Evolutionary conservation across 208 protist species (phyloP), one percentile per base, ranked within the genome.

Genomic region (Crithidia acanthocephali): DNA sequence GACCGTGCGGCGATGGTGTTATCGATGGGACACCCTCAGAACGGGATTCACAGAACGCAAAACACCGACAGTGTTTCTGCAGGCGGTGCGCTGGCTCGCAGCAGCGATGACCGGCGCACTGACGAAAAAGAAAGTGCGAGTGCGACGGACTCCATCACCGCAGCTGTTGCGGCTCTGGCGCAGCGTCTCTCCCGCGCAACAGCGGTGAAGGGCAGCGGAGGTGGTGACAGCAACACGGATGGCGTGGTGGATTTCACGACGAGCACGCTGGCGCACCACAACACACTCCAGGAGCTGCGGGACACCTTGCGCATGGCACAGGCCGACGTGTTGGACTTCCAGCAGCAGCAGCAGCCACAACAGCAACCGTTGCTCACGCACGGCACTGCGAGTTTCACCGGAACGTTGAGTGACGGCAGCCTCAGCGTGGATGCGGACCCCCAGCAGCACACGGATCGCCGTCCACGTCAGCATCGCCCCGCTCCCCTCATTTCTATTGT

Each of bases 1-100:
- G 75, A 85, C 48, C 75, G 84, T 1, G 84, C 84, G 0, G 76
- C 76, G 20, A 84, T 88, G 69, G 51, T 85, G 71, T 56, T 87
- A 44, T 68, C 65, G 1, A 51, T 71, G 61, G 32, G 44, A 42
- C 63, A 35, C 61, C 58, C 42, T 13, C 50, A 62, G 13, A 18
- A 40, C 25, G 45, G 52, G 52, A n/a, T 13, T n/a, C 27, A 37
- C 9, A n/a, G 11, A 6, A n/a, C 23, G 22, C 27, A n/a, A 11
- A 40, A 2, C 2, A 4, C 25, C 1, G 44, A 35, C 2, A 9
- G 44, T 18, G 1, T 9, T 4, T 18, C 22, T 4, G 22, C 28
- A 32, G 23, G 18, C 8, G 25, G 10, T 2, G 25, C 25, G 6
- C 8, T 22, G 16, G 22, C 23, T 53, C 48, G 22, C 22, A 53